Percentiles rank a stretch among this genome's conserved stretches.
Conservation (phyloP, 2,329 filamentous ascomycete genomes). For the Lasiodiplodia citricola region DNA sequence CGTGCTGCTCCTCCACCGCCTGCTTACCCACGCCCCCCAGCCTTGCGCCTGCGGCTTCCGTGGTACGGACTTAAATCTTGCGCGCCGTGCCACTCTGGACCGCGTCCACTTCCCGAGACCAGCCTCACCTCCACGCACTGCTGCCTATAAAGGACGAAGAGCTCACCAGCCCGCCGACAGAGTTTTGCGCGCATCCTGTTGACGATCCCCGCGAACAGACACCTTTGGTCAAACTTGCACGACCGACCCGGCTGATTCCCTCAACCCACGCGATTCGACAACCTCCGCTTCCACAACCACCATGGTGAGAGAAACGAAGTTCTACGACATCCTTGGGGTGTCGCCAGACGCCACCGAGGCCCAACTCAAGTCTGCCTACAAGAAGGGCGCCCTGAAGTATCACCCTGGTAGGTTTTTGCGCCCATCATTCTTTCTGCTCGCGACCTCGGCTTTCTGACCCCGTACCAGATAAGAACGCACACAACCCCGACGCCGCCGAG, state of each 20-base stretch:
- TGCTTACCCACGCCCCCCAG: conserved; percentile 7
- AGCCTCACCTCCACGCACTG: conserved; percentile 6
- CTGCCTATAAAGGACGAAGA: background rate
- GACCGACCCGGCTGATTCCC: conserved; percentile 6
- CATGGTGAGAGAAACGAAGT: conserved; percentile 81
- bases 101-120: background rate
- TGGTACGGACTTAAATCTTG: conserved; percentile 9
- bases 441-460: conserved; percentile 30
- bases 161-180: conserved; percentile 11
- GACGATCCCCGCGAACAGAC: conserved; percentile 1
- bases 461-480: conserved; percentile 84
- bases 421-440: conserved; percentile 28
- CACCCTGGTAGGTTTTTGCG: conserved; percentile 70
- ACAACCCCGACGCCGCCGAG: conserved; percentile 90
- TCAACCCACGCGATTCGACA: conserved; percentile 15
- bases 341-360: conserved; percentile 78
- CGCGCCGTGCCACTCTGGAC: conserved; percentile 16
- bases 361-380: conserved; percentile 91
- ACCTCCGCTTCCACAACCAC: conserved; percentile 30
- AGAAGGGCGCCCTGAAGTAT: conserved; percentile 79
- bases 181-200: conserved; percentile 1
- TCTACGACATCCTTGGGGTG: conserved; percentile 81
- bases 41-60: conserved; percentile 15
- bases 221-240: background rate
- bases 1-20: background rate